Percentiles rank a stretch among this genome's conserved stretches.
Evolutionary conservation across 140 eudicot species (phyloP).

Genomic region (Senecio squalidus): DNA sequence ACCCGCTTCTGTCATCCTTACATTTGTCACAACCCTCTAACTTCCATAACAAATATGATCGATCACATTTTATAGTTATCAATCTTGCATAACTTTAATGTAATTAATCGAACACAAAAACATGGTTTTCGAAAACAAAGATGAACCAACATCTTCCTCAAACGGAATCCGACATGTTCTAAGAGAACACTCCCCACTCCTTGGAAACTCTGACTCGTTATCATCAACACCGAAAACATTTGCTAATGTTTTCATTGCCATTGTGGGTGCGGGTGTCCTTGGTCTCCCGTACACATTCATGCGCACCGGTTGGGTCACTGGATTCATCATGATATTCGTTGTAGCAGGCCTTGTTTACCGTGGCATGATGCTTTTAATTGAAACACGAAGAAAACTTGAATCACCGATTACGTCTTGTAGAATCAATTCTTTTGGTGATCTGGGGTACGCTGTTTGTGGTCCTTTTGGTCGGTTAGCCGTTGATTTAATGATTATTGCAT

Average conservation of each 20-base stretch:
- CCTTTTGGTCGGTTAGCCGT: constrained; percentile 58
- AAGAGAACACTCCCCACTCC: constrained; percentile 39
- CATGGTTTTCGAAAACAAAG: constrained; percentile 18
- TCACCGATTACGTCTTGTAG: constrained; percentile 28
- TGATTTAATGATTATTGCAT: constrained; percentile 64
- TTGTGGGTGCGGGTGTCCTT: constrained; percentile 69
- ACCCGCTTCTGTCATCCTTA: constrained; percentile 21
- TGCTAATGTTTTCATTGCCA: constrained; percentile 61
- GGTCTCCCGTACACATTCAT: constrained; percentile 62
- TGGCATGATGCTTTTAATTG: constrained; percentile 53
- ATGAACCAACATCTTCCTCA: constrained; percentile 19
- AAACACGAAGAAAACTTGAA: constrained; percentile 52
- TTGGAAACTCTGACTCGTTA: constrained; percentile 22
- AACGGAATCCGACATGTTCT: constrained; percentile 4
- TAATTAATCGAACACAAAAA: not conserved
- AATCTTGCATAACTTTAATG: not conserved
- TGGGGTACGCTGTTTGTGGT: constrained; percentile 83
- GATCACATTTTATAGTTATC: not conserved
- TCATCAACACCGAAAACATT: constrained; percentile 54
- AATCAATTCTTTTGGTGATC: constrained; percentile 75
- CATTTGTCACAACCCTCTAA: constrained; percentile 17
- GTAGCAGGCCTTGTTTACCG: constrained; percentile 47
- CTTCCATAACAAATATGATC: not conserved
- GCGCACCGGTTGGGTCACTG: constrained; percentile 57
- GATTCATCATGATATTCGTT: constrained; percentile 34